These are phyloP conservation scores for Fusarium pseudograminearum DNA, from an alignment of 2,329 filamentous ascomycete species.

Conservation along the genomic window DNA sequence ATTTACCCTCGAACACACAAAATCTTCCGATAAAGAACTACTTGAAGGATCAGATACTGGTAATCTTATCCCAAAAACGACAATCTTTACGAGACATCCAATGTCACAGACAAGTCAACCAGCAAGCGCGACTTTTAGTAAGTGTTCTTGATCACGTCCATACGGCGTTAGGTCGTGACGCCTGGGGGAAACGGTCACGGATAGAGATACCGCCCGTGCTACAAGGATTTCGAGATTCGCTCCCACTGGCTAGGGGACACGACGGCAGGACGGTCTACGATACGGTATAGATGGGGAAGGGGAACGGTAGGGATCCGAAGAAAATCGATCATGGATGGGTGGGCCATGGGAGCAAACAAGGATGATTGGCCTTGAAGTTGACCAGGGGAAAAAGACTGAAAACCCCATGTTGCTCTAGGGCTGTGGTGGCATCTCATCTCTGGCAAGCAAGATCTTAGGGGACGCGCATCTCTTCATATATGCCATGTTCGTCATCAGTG, in stretches of 20 bases:
- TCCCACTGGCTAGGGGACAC: constrained; percentile 41
- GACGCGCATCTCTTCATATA: constrained; percentile 28
- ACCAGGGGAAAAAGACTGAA: constrained; percentile 28
- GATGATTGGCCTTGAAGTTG: constrained; percentile 40
- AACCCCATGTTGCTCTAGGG: constrained; percentile 40
- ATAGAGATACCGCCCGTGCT: constrained; percentile 35
- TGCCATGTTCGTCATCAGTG: constrained; percentile 21
- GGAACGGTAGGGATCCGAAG: constrained; percentile 38
- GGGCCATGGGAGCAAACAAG: constrained; percentile 36
- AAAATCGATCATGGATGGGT: constrained; percentile 46
- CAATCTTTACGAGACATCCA: constrained; percentile 11
- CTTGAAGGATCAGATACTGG: neutral
- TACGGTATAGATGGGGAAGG: constrained; percentile 38
- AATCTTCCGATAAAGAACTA: neutral
- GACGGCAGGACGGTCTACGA: constrained; percentile 41
- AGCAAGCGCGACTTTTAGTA: constrained; percentile 26
- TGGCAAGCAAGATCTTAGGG: constrained; percentile 31
- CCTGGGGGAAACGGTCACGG: constrained; percentile 37
- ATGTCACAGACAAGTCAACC: constrained; percentile 16
- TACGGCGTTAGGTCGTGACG: constrained; percentile 25
- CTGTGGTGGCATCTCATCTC: constrained; percentile 31
- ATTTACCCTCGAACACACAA: neutral
- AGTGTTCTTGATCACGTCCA: constrained; percentile 23
- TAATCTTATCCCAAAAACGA: constrained; percentile 3
- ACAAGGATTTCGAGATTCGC: constrained; percentile 43